A percentile compares a stretch with the other conserved stretches of the same genome.
Evolutionary conservation across 306 rosid species (phyloP).

Genomic region (Vigna angularis): DNA sequence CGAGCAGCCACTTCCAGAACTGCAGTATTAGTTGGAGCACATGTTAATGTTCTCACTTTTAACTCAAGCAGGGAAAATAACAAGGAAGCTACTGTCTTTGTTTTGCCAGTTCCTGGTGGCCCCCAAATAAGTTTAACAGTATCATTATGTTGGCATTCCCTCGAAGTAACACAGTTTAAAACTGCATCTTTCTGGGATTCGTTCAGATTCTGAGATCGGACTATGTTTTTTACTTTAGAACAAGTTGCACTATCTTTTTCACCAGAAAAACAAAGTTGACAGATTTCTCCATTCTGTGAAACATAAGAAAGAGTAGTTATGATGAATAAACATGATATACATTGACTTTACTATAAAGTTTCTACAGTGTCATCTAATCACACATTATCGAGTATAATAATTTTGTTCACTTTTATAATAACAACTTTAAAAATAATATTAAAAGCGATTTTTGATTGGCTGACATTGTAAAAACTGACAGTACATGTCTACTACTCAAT

Average conservation of each 20-base stretch:
- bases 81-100: conserved; percentile 60
- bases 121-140: conserved; percentile 65
- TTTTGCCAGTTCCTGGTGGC: conserved; percentile 70
- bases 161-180: conserved; percentile 49
- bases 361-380: not conserved
- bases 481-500: not conserved
- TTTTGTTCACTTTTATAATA: not conserved
- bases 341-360: not conserved
- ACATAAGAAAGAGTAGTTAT: not conserved
- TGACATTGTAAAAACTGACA: not conserved
- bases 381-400: not conserved
- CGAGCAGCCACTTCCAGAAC: conserved; percentile 55
- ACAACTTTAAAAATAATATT: not conserved
- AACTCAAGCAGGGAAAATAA: conserved; percentile 44
- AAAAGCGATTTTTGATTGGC: not conserved
- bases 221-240: conserved; percentile 20
- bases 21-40: conserved; percentile 69
- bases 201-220: conserved; percentile 48
- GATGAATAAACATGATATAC: not conserved
- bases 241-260: not conserved
- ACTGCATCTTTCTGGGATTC: conserved; percentile 55
- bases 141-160: conserved; percentile 44
- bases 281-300: conserved; percentile 45
- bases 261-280: conserved; percentile 25
- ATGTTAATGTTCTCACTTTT: conserved; percentile 56